Percentiles rank a stretch among this genome's conserved stretches.
phyloP scores from a whole-genome alignment of 176 grass and related monocot species.

The Musa itinerans region DNA sequence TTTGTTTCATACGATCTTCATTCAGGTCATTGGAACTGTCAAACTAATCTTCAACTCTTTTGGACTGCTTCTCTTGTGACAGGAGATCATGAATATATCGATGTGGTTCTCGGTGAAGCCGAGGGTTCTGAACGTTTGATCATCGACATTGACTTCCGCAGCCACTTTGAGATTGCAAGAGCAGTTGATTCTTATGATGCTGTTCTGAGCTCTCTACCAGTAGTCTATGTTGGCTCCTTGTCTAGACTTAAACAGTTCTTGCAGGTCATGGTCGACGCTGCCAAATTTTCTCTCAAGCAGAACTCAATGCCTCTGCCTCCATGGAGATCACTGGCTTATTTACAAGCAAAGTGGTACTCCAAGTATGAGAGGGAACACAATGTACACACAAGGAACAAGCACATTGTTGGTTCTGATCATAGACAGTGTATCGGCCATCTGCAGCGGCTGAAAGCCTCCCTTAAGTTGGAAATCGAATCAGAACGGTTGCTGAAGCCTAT shows the following conservation, averaged over 20 bases:
- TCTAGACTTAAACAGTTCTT: conserved; percentile 69
- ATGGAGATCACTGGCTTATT: conserved; percentile 84
- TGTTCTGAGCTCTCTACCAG: conserved; percentile 57
- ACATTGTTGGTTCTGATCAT: conserved; percentile 22
- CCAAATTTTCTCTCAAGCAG: conserved; percentile 86
- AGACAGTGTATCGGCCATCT: conserved; percentile 48
- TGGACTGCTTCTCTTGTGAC: not conserved
- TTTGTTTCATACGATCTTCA: not conserved
- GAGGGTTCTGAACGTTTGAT: conserved; percentile 45
- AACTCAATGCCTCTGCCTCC: conserved; percentile 96
- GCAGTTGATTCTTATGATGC: conserved; percentile 65
- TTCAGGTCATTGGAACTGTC: not conserved
- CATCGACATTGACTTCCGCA: conserved; percentile 86
- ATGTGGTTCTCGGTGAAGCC: conserved; percentile 33
- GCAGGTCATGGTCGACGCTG: conserved; percentile 83
- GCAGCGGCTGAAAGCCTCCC: conserved; percentile 47
- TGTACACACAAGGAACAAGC: conserved; percentile 3
- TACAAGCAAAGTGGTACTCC: conserved; percentile 78
- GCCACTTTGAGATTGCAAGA: conserved; percentile 93
- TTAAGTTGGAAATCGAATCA: conserved; percentile 40
- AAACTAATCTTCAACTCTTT: conserved; percentile 5
- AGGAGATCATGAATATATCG: conserved; percentile 96
- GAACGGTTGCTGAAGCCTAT: conserved; percentile 40
- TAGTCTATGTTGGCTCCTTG: conserved; percentile 59
- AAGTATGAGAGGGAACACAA: conserved; percentile 54